These are phyloP conservation scores for Candida bentonensis DNA, from an alignment of 805 yeast genomes.

Conservation along the genomic window DNA sequence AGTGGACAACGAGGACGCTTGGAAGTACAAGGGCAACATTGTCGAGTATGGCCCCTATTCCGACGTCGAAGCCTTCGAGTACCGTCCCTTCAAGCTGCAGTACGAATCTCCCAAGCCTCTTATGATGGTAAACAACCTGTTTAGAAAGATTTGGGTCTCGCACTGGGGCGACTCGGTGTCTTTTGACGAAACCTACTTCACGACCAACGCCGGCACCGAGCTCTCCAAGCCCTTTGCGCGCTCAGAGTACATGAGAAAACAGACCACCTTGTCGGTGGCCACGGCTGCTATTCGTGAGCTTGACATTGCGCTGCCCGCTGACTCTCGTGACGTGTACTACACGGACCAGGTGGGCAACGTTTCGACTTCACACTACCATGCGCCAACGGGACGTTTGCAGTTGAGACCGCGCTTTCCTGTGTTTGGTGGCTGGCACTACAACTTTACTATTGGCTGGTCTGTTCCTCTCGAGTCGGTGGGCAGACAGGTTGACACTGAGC, in stretches of 20 bases:
- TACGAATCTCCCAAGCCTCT: slow-evolving; percentile 58
- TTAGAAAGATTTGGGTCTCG: slow-evolving; percentile 78
- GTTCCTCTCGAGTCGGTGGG: slow-evolving; percentile 41
- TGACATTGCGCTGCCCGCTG: slow-evolving; percentile 38
- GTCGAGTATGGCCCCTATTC: slow-evolving; percentile 40
- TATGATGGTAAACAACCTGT: slow-evolving; percentile 41
- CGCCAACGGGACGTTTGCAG: slow-evolving; percentile 28
- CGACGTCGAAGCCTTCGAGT: slow-evolving; percentile 31
- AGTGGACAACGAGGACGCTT: slow-evolving; percentile 12
- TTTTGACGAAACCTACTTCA: slow-evolving; percentile 75
- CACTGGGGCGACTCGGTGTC: slow-evolving; percentile 63
- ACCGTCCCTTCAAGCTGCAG: slow-evolving; percentile 37
- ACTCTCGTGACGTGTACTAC: slow-evolving; percentile 54
- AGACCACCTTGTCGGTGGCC: slow-evolving; percentile 31
- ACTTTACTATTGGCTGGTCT: slow-evolving; percentile 93
- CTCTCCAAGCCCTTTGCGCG: slow-evolving; percentile 54
- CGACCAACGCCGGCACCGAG: slow-evolving; percentile 61
- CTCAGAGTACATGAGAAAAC: slow-evolving; percentile 55
- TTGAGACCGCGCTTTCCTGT: slow-evolving; percentile 86
- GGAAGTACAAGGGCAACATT: slow-evolving; percentile 8
- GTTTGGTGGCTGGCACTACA: slow-evolving; percentile 92
- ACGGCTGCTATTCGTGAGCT: slow-evolving; percentile 49
- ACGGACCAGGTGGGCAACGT: slow-evolving; percentile 91
- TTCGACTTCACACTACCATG: slow-evolving; percentile 42
- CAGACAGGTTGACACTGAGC: slow-evolving; percentile 30